phyloP scores from a whole-genome alignment of 768 basidiomycete species.

The Serendipita sp. region DNA sequence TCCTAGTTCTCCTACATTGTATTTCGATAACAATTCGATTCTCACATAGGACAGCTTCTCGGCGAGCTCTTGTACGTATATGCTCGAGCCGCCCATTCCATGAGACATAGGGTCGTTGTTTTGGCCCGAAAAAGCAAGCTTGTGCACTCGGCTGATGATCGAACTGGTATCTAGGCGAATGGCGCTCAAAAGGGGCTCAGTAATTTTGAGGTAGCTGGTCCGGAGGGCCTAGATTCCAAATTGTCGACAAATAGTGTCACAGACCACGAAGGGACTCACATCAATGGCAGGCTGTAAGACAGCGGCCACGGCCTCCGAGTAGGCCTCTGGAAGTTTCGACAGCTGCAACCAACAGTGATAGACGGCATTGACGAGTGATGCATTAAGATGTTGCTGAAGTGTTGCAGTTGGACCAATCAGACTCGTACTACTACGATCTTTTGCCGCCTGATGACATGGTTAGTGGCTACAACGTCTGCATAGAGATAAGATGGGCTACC shows the following conservation, averaged over 20 bases:
- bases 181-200: conserved; percentile 46
- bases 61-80: conserved; percentile 83
- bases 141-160: conserved; percentile 71
- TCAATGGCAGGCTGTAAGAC: conserved; percentile 41
- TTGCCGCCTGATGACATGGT: conserved; percentile 36
- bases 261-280: conserved; percentile 26
- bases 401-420: conserved; percentile 66
- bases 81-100: conserved; percentile 49
- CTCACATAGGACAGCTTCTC: conserved; percentile 80
- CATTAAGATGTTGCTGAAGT: conserved; percentile 63
- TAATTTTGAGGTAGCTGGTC: conserved; percentile 19
- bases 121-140: conserved; percentile 58
- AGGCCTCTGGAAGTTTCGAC: conserved; percentile 48
- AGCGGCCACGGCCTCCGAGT: conserved; percentile 40
- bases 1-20: conserved; percentile 53
- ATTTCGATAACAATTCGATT: conserved; percentile 55
- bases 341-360: conserved; percentile 64
- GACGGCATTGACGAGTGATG: conserved; percentile 58
- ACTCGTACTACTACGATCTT: conserved; percentile 63
- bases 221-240: neutral
- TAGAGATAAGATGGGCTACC: conserved; percentile 35
- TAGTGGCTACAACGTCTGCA: neutral
- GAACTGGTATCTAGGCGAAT: conserved; percentile 69
- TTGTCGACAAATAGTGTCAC: too few species aligned
- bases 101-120: conserved; percentile 45